phyloP scores from a whole-genome alignment of 257 asterid species.

The Nicotiana paniculata region DNA sequence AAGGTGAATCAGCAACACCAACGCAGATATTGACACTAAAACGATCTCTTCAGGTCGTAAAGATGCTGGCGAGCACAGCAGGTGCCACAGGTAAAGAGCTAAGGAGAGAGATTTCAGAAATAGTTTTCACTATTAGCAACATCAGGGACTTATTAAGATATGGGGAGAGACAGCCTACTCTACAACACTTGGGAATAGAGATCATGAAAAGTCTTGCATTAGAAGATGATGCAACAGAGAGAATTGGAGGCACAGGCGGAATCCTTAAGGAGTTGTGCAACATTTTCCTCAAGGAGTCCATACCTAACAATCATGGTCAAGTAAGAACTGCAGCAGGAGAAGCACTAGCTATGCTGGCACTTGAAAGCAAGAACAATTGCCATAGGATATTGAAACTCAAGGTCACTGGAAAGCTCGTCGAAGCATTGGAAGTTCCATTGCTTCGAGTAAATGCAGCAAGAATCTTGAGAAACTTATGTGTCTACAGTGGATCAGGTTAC shows the following conservation, averaged over 20 bases:
- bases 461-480: constrained; percentile 64
- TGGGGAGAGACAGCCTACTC: constrained; percentile 61
- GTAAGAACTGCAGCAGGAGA: constrained; percentile 79
- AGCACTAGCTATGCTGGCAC: constrained; percentile 71
- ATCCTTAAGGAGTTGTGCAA: constrained; percentile 52
- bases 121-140: constrained; percentile 69
- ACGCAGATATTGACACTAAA: constrained; percentile 66
- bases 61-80: constrained; percentile 65
- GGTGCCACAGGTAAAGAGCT: constrained; percentile 71
- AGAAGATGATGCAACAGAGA: constrained; percentile 83
- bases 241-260: constrained; percentile 80
- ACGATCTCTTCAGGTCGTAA: constrained; percentile 68
- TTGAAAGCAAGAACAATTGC: constrained; percentile 54
- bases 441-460: constrained; percentile 63
- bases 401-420: constrained; percentile 34
- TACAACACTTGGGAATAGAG: constrained; percentile 71
- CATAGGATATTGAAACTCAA: constrained; percentile 39
- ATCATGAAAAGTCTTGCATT: constrained; percentile 56
- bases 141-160: constrained; percentile 57
- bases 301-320: constrained; percentile 22
- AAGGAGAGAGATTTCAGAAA: constrained; percentile 75
- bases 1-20: constrained; percentile 37
- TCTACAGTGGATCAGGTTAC: constrained; percentile 52
- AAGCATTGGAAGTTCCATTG: constrained; percentile 47
- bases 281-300: constrained; percentile 48